These are phyloP conservation scores for Darksidea phi DNA, from an alignment of 495 filamentous ascomycete genomes.

Conservation along the genomic window DNA sequence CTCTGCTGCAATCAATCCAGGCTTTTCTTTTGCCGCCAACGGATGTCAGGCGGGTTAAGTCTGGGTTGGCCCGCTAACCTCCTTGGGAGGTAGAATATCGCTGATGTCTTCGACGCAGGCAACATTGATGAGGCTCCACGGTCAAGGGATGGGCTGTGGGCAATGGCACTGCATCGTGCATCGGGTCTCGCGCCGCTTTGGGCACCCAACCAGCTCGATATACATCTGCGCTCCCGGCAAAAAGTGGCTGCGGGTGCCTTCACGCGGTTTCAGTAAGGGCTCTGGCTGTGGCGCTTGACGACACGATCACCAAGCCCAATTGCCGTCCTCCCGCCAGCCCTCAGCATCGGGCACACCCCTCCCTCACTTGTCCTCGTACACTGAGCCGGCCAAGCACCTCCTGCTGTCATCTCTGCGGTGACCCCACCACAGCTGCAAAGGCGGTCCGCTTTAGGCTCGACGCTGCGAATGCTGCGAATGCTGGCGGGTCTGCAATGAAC, in stretches of 20 bases:
- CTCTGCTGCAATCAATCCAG: slow-evolving; percentile 12
- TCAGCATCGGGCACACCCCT: slow-evolving; percentile 3
- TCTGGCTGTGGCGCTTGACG: slow-evolving; percentile 17
- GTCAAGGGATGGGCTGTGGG: neutral
- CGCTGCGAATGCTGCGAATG: slow-evolving; percentile 1
- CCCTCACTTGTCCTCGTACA: slow-evolving; percentile 14
- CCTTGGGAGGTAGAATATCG: slow-evolving; percentile 14
- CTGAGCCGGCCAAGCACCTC: neutral
- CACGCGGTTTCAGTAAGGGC: slow-evolving; percentile 23
- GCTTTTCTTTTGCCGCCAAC: slow-evolving; percentile 15
- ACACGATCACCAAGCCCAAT: slow-evolving; percentile 11
- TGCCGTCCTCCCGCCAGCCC: slow-evolving; percentile 13
- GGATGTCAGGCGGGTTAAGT: slow-evolving; percentile 18
- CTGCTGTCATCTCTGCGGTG: slow-evolving; percentile 14
- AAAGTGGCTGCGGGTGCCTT: slow-evolving; percentile 24
- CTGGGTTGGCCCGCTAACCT: slow-evolving; percentile 14
- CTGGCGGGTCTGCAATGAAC: slow-evolving; percentile 4
- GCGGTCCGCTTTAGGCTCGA: slow-evolving; percentile 31
- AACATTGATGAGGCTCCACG: slow-evolving; percentile 25
- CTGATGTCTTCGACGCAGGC: slow-evolving; percentile 1
- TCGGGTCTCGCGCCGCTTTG: slow-evolving; percentile 19
- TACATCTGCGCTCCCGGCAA: slow-evolving; percentile 23
- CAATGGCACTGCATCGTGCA: neutral
- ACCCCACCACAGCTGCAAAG: slow-evolving; percentile 22
- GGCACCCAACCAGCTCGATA: slow-evolving; percentile 10